phyloP scores from a whole-genome alignment of 192 early-diverging fungal genomes.

The Thamnidium elegans region DNA sequence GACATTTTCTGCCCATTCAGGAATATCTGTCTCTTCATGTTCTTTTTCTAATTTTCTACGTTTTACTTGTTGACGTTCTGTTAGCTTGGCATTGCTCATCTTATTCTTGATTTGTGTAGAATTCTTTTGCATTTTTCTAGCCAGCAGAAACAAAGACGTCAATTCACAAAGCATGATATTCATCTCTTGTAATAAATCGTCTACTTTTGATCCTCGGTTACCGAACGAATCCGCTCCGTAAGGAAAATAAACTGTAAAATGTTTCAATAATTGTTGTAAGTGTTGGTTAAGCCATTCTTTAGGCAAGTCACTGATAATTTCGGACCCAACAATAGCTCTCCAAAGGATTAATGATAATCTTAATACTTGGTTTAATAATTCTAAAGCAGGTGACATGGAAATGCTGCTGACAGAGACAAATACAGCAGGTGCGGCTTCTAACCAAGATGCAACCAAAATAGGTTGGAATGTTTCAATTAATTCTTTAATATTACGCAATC shows the following conservation, averaged over 20 bases:
- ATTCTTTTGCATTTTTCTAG: slow-evolving; percentile 35
- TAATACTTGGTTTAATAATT: slow-evolving; percentile 59
- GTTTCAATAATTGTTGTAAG: slow-evolving; percentile 61
- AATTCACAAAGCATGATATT: slow-evolving; percentile 69
- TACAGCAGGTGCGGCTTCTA: slow-evolving; percentile 68
- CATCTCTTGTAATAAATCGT: slow-evolving; percentile 59
- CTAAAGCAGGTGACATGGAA: slow-evolving; percentile 53
- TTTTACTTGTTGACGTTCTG: neutral
- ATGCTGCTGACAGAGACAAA: slow-evolving; percentile 54
- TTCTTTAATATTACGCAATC: slow-evolving; percentile 28
- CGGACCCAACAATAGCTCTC: slow-evolving; percentile 48
- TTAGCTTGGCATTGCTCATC: neutral
- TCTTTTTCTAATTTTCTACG: neutral
- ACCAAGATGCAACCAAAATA: slow-evolving; percentile 72
- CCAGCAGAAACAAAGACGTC: slow-evolving; percentile 54
- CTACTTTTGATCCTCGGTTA: slow-evolving; percentile 53
- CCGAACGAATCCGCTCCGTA: slow-evolving; percentile 58
- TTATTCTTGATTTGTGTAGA: slow-evolving; percentile 18
- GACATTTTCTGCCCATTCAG: slow-evolving; percentile 49
- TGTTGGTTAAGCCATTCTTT: slow-evolving; percentile 45
- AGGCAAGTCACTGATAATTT: slow-evolving; percentile 21
- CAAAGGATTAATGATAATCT: slow-evolving; percentile 71
- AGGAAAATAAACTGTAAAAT: slow-evolving; percentile 73
- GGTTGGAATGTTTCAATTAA: slow-evolving; percentile 56
- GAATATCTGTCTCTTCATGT: slow-evolving; percentile 24